These are phyloP conservation scores for Trypanosoma avium DNA, from an alignment of 208 protist species.

Conservation along the genomic window DNA sequence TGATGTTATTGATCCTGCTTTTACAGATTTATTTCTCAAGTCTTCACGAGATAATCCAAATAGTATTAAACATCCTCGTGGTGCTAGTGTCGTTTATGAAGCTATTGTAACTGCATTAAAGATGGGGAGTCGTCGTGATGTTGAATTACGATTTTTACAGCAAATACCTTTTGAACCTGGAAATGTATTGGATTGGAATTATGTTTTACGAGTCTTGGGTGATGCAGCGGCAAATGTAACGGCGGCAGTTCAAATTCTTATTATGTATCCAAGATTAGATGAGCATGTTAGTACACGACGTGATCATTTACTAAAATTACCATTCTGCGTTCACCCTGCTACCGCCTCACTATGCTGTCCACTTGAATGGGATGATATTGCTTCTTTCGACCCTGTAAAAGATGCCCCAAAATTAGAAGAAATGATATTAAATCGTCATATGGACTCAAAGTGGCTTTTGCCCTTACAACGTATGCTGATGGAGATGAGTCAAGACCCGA, in stretches of 20 bases:
- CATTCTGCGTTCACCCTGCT: slow-evolving; percentile 97
- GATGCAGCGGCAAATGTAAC: slow-evolving; percentile 53
- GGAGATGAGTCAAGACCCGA: slow-evolving; percentile 58
- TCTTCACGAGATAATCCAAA: slow-evolving; percentile 68
- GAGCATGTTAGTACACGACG: slow-evolving; percentile 95
- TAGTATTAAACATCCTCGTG: slow-evolving; percentile 55
- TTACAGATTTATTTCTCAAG: slow-evolving; percentile 66
- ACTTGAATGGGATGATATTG: slow-evolving; percentile 68
- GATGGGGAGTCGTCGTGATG: slow-evolving; percentile 54
- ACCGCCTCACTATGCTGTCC: slow-evolving; percentile 89
- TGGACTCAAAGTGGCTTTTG: slow-evolving; percentile 63
- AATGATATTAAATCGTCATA: slow-evolving; percentile 61
- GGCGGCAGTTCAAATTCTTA: slow-evolving; percentile 59
- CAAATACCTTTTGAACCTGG: slow-evolving; percentile 53
- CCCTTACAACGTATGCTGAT: slow-evolving; percentile 67
- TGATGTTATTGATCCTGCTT: slow-evolving; percentile 54
- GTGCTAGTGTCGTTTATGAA: slow-evolving; percentile 70
- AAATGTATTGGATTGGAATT: slow-evolving; percentile 63
- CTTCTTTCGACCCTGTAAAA: slow-evolving; percentile 57
- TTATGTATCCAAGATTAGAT: slow-evolving; percentile 97
- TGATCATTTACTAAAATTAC: slow-evolving; percentile 98
- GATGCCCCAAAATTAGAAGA: slow-evolving; percentile 73
- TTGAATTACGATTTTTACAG: slow-evolving; percentile 53
- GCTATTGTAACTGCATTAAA: slow-evolving; percentile 69
- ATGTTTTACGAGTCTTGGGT: slow-evolving; percentile 50